These are phyloP conservation scores for Candida berthetii DNA, from an alignment of 805 yeast genomes.

Conservation along the genomic window DNA sequence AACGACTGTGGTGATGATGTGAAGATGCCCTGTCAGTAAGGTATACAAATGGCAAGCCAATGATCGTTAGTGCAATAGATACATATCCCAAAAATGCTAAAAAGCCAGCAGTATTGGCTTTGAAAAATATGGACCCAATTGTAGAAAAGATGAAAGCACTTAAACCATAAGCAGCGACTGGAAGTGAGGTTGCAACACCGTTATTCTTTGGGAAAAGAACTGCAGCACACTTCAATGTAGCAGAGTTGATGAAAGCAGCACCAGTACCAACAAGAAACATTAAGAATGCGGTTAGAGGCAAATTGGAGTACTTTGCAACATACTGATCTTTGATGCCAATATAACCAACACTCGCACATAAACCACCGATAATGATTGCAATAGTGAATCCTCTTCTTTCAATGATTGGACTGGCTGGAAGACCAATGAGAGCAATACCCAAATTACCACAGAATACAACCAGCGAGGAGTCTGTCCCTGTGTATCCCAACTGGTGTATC, in stretches of 20 bases:
- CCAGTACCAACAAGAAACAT: slow-evolving; percentile 60
- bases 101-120: slow-evolving; percentile 53
- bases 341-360: slow-evolving; percentile 48
- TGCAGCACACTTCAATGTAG: slow-evolving; percentile 70
- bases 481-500: slow-evolving; percentile 47
- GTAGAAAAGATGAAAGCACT: slow-evolving; percentile 65
- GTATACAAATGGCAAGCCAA: slow-evolving; percentile 41
- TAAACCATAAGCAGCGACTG: slow-evolving; percentile 69
- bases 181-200: slow-evolving; percentile 73
- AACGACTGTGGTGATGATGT: background rate
- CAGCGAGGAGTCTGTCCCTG: slow-evolving; percentile 56
- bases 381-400: slow-evolving; percentile 55
- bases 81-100: slow-evolving; percentile 39
- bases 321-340: slow-evolving; percentile 46
- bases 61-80: slow-evolving; percentile 30
- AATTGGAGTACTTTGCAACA: slow-evolving; percentile 28
- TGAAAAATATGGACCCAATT: slow-evolving; percentile 42
- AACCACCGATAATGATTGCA: slow-evolving; percentile 46
- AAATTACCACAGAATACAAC: slow-evolving; percentile 65
- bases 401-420: slow-evolving; percentile 59
- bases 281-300: slow-evolving; percentile 37
- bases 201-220: slow-evolving; percentile 57
- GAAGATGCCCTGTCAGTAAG: slow-evolving; percentile 9
- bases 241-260: slow-evolving; percentile 57
- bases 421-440: slow-evolving; percentile 60